phyloP scores from a whole-genome alignment of 1,284 basidiomycete species.

The Phylloboletellus chloephorus region DNA sequence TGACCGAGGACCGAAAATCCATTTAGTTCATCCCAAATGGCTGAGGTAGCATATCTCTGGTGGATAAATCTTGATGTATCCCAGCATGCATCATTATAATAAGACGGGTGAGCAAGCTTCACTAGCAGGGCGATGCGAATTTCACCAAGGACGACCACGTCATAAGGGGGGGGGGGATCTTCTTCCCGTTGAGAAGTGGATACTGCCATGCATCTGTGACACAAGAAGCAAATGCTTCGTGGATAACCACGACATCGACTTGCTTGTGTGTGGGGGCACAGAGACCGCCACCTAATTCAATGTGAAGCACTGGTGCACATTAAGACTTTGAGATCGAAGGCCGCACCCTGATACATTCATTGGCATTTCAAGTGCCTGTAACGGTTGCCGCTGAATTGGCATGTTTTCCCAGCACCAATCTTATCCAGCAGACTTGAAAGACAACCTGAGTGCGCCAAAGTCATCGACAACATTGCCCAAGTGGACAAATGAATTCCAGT shows the following conservation, averaged over 20 bases:
- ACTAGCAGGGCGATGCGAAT: background rate
- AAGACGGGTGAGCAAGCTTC: constrained; percentile 2
- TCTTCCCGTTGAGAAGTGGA: constrained; percentile 34
- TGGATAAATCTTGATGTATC: constrained; percentile 35
- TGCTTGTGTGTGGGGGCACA: constrained; percentile 34
- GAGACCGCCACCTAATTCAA: constrained; percentile 41
- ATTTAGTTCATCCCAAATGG: constrained; percentile 17
- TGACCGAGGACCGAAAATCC: constrained; percentile 8
- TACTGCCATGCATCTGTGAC: constrained; percentile 42
- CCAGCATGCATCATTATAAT: constrained; percentile 38
- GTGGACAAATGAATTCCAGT: constrained; percentile 37
- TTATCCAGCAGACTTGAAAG: constrained; percentile 21
- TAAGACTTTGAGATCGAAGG: background rate
- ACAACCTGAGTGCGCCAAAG: constrained; percentile 17
- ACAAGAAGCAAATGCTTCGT: constrained; percentile 29
- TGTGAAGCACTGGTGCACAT: constrained; percentile 3
- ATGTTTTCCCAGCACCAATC: constrained; percentile 37
- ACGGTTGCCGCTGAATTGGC: constrained; percentile 22
- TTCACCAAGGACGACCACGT: constrained; percentile 45
- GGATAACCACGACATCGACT: constrained; percentile 36
- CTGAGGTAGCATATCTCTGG: constrained; percentile 30
- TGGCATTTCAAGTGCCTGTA: constrained; percentile 32
- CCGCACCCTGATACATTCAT: constrained; percentile 38
- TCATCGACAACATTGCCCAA: constrained; percentile 38
- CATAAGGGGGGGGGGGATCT: too few species aligned